Percentiles rank a stretch among this genome's conserved stretches.
These are phyloP conservation scores for Lichtheimia ramosa DNA, from an alignment of 371 early-diverging fungal species.

Conservation along the genomic window DNA sequence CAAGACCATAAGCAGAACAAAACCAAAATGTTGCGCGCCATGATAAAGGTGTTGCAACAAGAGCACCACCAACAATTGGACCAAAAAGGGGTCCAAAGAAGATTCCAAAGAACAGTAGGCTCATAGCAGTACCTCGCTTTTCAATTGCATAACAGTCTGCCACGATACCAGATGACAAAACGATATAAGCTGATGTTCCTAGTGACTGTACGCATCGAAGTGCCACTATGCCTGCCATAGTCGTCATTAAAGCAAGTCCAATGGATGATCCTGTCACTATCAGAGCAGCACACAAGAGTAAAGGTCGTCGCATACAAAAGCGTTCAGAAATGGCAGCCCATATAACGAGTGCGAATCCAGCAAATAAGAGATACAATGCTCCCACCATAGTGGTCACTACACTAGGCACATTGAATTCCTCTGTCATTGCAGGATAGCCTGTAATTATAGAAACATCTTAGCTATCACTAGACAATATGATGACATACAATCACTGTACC, in stretches of 20 bases:
- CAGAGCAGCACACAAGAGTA: slow-evolving; percentile 53
- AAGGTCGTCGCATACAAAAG: slow-evolving; percentile 50
- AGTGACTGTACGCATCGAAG: slow-evolving; percentile 69
- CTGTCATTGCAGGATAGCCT: slow-evolving; percentile 38
- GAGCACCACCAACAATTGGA: slow-evolving; percentile 28
- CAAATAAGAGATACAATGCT: slow-evolving; percentile 51
- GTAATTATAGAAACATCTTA: not conserved
- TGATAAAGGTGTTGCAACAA: slow-evolving; percentile 26
- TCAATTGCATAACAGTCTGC: slow-evolving; percentile 25
- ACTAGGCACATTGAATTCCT: slow-evolving; percentile 45
- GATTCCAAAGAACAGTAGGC: slow-evolving; percentile 48
- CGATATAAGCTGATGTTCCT: slow-evolving; percentile 61
- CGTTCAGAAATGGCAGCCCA: slow-evolving; percentile 62
- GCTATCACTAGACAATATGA: not conserved
- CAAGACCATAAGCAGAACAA: slow-evolving; percentile 50
- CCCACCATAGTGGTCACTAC: slow-evolving; percentile 55
- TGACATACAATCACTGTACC: slow-evolving; percentile 1
- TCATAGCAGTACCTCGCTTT: slow-evolving; percentile 27
- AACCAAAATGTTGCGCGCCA: slow-evolving; percentile 68
- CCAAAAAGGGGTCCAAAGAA: slow-evolving; percentile 51
- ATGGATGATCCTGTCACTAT: slow-evolving; percentile 63
- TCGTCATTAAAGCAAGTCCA: slow-evolving; percentile 60
- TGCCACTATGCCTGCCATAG: slow-evolving; percentile 54
- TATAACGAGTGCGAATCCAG: slow-evolving; percentile 60
- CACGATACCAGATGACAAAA: slow-evolving; percentile 61